Evolutionary conservation across 495 filamentous ascomycete genomes (phyloP).

Genomic region (Parachaetomium inaequale): DNA sequence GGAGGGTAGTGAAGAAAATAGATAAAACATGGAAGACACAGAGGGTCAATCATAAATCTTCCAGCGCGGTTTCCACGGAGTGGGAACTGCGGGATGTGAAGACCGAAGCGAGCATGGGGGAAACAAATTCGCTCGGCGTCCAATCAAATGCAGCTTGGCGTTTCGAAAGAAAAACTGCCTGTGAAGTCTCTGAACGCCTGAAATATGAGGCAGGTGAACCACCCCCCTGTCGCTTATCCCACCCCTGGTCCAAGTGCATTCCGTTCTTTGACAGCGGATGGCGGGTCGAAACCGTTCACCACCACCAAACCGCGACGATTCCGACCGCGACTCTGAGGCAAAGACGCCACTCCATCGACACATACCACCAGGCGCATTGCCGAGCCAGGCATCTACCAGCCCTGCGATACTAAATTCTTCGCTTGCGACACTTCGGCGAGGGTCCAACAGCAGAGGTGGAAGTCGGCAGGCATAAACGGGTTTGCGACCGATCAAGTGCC

Average conservation of each 20-base stretch:
- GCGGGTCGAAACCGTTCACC: background rate
- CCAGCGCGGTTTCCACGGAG: too few species aligned
- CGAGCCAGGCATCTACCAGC: background rate
- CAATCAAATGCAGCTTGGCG: background rate
- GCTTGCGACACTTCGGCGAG: background rate
- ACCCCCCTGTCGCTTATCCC: background rate
- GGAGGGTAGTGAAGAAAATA: too few species aligned
- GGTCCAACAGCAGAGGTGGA: background rate
- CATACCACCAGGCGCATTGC: background rate
- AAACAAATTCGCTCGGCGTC: background rate
- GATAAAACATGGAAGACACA: too few species aligned
- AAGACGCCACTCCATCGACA: background rate
- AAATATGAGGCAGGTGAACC: background rate
- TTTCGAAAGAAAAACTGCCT: background rate
- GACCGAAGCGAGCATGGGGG: background rate
- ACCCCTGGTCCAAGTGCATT: constrained; percentile 4
- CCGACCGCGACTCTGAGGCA: background rate
- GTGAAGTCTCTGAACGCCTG: background rate
- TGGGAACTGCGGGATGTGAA: background rate
- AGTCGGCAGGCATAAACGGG: background rate
- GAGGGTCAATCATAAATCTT: too few species aligned
- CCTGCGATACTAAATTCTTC: background rate
- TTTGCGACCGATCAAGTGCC: background rate
- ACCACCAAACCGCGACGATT: background rate
- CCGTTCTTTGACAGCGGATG: constrained; percentile 1